Evolutionary conservation across 805 yeast species (phyloP).

Genomic region (Ogataea thermomethanolica): DNA sequence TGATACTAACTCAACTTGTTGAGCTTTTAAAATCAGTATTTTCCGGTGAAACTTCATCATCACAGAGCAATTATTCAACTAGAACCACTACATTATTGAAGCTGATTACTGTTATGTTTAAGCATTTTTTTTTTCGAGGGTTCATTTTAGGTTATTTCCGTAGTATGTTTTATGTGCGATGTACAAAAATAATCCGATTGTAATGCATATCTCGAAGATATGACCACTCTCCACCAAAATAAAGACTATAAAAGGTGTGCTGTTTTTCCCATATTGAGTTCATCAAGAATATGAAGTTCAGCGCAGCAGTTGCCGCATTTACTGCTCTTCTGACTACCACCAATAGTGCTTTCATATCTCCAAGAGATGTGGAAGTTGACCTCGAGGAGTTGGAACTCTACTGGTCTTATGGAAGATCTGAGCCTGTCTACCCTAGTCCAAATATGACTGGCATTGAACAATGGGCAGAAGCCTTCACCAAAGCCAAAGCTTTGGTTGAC

Average conservation of each 20-base stretch:
- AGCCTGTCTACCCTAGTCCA: conserved; percentile 21
- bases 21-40: no score
- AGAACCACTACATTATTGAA: no score
- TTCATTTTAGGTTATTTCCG: no score
- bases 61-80: no score
- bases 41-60: no score
- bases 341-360: conserved; percentile 1
- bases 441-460: conserved; percentile 23
- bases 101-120: no score
- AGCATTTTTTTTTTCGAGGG: no score
- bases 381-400: conserved; percentile 7
- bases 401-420: conserved; percentile 20
- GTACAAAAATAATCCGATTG: no score
- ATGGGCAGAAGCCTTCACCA: conserved; percentile 57
- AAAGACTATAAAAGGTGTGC: neutral
- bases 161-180: no score
- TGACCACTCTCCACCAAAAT: neutral
- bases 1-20: no score
- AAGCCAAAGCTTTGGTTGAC: conserved; percentile 52
- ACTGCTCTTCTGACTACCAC: conserved; percentile 2
- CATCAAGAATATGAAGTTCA: neutral
- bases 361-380: conserved; percentile 4
- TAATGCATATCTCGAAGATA: neutral
- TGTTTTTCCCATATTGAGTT: neutral
- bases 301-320: neutral